phyloP scores from a whole-genome alignment of 441 rosid species.

The Euphorbia corollata region DNA sequence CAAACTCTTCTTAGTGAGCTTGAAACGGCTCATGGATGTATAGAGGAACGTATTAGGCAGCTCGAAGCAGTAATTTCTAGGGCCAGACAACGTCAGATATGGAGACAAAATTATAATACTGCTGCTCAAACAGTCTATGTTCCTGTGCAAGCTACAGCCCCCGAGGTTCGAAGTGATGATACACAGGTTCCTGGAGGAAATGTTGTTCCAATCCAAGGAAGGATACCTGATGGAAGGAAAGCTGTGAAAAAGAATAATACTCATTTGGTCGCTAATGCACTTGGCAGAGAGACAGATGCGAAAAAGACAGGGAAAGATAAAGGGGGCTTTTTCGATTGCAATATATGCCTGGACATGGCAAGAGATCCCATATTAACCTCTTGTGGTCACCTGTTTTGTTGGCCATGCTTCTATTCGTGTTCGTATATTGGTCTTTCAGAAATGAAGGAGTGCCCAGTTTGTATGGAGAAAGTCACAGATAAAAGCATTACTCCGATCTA shows the following conservation, averaged over 20 bases:
- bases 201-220: conserved; percentile 24
- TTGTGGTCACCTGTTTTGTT: conserved; percentile 77
- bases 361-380: conserved; percentile 62
- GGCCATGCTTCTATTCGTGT: conserved; percentile 76
- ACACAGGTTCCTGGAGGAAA: conserved; percentile 17
- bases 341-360: conserved; percentile 57
- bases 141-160: conserved; percentile 11
- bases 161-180: conserved; percentile 12
- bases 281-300: conserved; percentile 29
- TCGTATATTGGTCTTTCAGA: conserved; percentile 31
- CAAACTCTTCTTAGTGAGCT: conserved; percentile 37
- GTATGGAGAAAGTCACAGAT: conserved; percentile 48
- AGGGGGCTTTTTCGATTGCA: conserved; percentile 50
- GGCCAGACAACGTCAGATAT: conserved; percentile 35
- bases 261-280: conserved; percentile 45
- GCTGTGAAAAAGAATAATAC: conserved; percentile 21
- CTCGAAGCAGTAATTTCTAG: conserved; percentile 43
- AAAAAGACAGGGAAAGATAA: conserved; percentile 22
- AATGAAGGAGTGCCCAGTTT: conserved; percentile 53
- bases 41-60: conserved; percentile 53
- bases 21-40: conserved; percentile 38
- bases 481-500: conserved; percentile 47
- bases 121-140: conserved; percentile 10
- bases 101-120: conserved; percentile 21
- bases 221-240: conserved; percentile 23